Base-by-base conservation (phyloP, 1,139 yeast genomes). In the Candida sp. region DNA sequence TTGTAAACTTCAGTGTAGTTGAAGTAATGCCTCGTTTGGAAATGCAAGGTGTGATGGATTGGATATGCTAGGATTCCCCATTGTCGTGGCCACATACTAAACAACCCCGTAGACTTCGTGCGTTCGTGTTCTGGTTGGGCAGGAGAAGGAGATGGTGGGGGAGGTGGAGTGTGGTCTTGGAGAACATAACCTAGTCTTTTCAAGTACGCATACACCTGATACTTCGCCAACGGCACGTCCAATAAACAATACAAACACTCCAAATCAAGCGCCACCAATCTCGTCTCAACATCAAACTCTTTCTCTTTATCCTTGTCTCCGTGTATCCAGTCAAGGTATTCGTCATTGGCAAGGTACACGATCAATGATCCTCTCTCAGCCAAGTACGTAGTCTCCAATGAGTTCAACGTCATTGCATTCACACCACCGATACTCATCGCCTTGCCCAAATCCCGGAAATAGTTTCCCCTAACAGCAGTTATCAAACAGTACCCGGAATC, bases 131-230 rank as follows among this genome's bases (percentile, higher is more conserved):
- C 8, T 4, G 23, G 5, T 8, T 32, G 35, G 35, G 35, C 9
- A 37, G 27, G n/a, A n/a, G n/a, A n/a, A n/a, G n/a, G n/a, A n/a
- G n/a, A n/a, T n/a, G n/a, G n/a, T n/a, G n/a, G n/a, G n/a, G n/a
- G n/a, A n/a, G n/a, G n/a, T n/a, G n/a, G n/a, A n/a, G n/a, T n/a
- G n/a, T n/a, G n/a, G 6, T 41, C 39, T 52, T 69, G 73, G 1
- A 92, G 86, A 37, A 89, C 78, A 63, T 87, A 93, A 0, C 98
- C 98, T 48, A 85, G 78, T 60, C 97, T 79, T 62, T 89, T 90
- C 60, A 93, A 73, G 55, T 88, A 81, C 0, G 94, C 79, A 66
- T 86, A 93, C 0, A 90, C 92, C 48, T 83, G 86, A 58, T 87
- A 84, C 49, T 77, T 72, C 52, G 88, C 90, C 23, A 86, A 59